phyloP scores from a whole-genome alignment of 768 basidiomycete genomes.

The Suillus spraguei region DNA sequence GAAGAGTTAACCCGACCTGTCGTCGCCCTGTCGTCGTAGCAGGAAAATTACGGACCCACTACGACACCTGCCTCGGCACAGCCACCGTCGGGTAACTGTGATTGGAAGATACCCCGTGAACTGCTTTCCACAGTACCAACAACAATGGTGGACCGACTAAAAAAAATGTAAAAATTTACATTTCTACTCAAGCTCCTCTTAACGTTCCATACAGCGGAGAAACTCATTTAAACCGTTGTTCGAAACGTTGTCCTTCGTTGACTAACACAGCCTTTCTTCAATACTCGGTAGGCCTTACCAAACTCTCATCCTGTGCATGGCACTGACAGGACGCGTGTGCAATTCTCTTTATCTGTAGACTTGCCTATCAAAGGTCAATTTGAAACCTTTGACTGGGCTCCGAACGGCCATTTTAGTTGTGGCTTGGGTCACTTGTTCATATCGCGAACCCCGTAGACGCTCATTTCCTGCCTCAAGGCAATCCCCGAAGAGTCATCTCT shows the following conservation, averaged over 20 bases:
- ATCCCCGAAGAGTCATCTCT: slow-evolving; percentile 13
- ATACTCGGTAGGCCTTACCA: neutral
- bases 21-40: neutral
- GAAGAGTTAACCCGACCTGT: neutral
- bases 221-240: neutral
- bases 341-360: slow-evolving; percentile 7
- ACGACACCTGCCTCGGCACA: slow-evolving; percentile 6
- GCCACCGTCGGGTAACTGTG: slow-evolving; percentile 14
- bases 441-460: slow-evolving; percentile 14
- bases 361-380: slow-evolving; percentile 13
- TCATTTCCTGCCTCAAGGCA: slow-evolving; percentile 26
- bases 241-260: neutral
- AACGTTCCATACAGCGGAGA: neutral
- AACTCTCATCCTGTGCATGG: neutral
- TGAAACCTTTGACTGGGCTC: neutral
- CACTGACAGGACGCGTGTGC: slow-evolving; percentile 10
- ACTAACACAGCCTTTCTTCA: neutral
- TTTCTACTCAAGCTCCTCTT: neutral
- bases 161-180: neutral
- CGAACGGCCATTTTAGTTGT: slow-evolving; percentile 1
- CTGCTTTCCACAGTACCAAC: neutral
- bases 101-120: slow-evolving; percentile 13
- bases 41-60: neutral
- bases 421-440: slow-evolving; percentile 7
- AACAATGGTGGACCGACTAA: neutral